Percentiles rank a stretch among this genome's conserved stretches.
Conservation (phyloP, 352 stramenopile species). For the Globisporangium solare region DNA sequence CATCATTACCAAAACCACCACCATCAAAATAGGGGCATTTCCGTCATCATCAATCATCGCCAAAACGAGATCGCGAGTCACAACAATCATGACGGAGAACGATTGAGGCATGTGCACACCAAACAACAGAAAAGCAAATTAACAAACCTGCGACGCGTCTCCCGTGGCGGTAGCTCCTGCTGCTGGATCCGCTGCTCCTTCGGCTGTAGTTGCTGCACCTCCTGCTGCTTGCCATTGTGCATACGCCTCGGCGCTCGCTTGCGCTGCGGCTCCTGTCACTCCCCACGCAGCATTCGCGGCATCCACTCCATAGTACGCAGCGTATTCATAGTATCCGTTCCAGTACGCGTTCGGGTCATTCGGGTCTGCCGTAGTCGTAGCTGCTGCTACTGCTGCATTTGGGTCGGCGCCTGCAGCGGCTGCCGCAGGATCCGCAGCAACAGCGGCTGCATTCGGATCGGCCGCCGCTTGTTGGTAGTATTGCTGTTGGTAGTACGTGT, state of each 20-base stretch:
- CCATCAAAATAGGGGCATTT: conserved; percentile 23
- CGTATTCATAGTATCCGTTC: conserved; percentile 89
- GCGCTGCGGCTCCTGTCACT: conserved; percentile 66
- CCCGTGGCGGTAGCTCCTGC: conserved; percentile 10
- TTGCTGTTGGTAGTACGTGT: conserved; percentile 77
- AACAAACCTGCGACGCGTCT: conserved; percentile 62
- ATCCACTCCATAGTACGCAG: conserved; percentile 84
- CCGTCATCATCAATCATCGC: conserved; percentile 20
- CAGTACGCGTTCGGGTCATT: conserved; percentile 88
- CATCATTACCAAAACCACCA: conserved; percentile 29
- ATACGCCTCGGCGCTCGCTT: conserved; percentile 66
- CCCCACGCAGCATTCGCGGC: conserved; percentile 82
- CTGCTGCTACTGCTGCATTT: conserved; percentile 6
- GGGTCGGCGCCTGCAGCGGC: conserved; percentile 2
- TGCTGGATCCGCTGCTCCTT: conserved; percentile 9
- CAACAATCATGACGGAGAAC: conserved; percentile 16
- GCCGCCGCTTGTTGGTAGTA: conserved; percentile 51
- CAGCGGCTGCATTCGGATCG: conserved; percentile 5
- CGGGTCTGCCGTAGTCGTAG: conserved; percentile 43
- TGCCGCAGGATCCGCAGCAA: conserved; percentile 8
- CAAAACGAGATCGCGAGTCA: conserved; percentile 7
- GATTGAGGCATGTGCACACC: conserved; percentile 11
- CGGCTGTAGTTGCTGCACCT: conserved; percentile 15
- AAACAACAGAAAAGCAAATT: conserved; percentile 29
- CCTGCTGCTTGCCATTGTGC: conserved; percentile 65